Evolutionary conservation across 1,139 yeast species (phyloP).

Genomic region (Yamadazyma diospyri): DNA sequence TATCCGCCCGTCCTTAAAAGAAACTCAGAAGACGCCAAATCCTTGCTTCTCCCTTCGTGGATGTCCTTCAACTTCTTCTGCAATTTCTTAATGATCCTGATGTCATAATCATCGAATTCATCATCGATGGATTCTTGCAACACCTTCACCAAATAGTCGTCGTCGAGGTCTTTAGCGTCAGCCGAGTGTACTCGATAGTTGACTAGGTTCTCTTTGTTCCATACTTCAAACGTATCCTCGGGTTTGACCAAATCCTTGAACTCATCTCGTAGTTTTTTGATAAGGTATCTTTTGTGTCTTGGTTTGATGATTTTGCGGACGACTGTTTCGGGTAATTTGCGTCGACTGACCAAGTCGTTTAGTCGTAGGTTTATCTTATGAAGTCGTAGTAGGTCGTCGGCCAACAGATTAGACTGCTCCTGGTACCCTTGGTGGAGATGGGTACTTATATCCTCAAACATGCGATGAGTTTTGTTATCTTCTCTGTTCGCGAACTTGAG

Average conservation of each 20-base stretch:
- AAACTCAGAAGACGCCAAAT: constrained; percentile 19
- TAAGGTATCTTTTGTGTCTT: constrained; percentile 3
- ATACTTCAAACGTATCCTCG: constrained; percentile 34
- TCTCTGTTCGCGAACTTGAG: background rate
- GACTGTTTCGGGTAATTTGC: constrained; percentile 1
- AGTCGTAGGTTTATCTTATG: constrained; percentile 3
- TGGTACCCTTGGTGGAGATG: constrained; percentile 1
- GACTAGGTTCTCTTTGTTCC: constrained; percentile 26
- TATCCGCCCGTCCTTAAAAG: constrained; percentile 26
- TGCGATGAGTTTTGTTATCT: background rate
- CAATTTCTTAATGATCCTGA: constrained; percentile 7
- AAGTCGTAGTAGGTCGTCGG: constrained; percentile 6
- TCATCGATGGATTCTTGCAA: constrained; percentile 2
- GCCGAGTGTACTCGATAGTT: constrained; percentile 10
- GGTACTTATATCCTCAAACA: constrained; percentile 8
- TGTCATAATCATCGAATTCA: constrained; percentile 7
- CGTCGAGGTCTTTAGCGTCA: constrained; percentile 9
- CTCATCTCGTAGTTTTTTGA: constrained; percentile 7
- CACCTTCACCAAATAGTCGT: constrained; percentile 6
- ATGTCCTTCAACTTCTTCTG: constrained; percentile 15
- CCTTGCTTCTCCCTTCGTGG: constrained; percentile 16
- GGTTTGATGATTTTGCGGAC: constrained; percentile 5
- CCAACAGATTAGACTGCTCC: background rate
- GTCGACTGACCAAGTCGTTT: background rate
- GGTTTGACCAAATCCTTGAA: constrained; percentile 15